A percentile compares a stretch with the other conserved stretches of the same genome.
phyloP scores from a whole-genome alignment of 2,329 filamentous ascomycete genomes.

The Lecanicillium sp. region DNA sequence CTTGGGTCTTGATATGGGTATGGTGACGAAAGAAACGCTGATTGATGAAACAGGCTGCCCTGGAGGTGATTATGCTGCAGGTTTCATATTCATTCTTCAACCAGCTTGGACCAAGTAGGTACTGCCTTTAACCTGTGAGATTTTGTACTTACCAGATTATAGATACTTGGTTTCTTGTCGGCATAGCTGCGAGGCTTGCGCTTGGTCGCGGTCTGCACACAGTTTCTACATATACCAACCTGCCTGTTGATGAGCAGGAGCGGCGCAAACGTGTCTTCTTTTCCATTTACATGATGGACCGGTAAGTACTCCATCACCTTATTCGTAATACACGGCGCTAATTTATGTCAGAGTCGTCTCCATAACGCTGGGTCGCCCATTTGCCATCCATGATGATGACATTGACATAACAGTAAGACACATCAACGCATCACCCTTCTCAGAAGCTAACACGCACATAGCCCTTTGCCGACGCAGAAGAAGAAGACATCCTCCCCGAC shows the following conservation, averaged over 20 bases:
- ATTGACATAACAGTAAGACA: conserved; percentile 28
- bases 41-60: conserved; percentile 21
- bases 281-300: conserved; percentile 42
- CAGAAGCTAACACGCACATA: conserved; percentile 10
- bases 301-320: conserved; percentile 13
- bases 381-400: conserved; percentile 37
- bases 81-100: conserved; percentile 43
- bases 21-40: neutral
- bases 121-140: too few species aligned
- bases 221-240: conserved; percentile 22
- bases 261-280: conserved; percentile 36
- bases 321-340: neutral
- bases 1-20: neutral
- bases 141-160: neutral
- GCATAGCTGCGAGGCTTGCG: conserved; percentile 33
- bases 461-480: conserved; percentile 28
- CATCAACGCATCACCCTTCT: neutral
- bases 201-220: conserved; percentile 35
- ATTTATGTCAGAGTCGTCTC: conserved; percentile 28
- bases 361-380: conserved; percentile 33
- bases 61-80: conserved; percentile 36
- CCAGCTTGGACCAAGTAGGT: conserved; percentile 34
- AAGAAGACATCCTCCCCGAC: conserved; percentile 21
- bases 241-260: conserved; percentile 24
- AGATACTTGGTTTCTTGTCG: conserved; percentile 40